phyloP scores from a whole-genome alignment of 2,329 filamentous ascomycete species.

The Myrmaecium sp. region DNA sequence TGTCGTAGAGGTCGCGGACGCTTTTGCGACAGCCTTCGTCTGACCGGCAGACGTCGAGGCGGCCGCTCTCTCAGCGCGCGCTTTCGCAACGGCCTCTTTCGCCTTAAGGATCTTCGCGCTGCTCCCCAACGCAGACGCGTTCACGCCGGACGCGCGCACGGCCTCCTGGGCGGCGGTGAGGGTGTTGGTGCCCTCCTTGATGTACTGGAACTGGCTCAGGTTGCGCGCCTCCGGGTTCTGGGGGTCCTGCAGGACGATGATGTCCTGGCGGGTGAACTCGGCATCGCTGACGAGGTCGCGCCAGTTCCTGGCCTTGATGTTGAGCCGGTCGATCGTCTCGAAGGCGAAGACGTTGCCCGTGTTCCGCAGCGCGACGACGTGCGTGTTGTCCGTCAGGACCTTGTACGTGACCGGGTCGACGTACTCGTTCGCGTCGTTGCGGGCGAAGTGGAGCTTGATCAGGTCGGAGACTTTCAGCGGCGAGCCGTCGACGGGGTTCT shows the following conservation, averaged over 20 bases:
- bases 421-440: conserved; percentile 80
- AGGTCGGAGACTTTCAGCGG: conserved; percentile 67
- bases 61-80: conserved; percentile 50
- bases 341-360: conserved; percentile 93
- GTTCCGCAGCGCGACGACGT: conserved; percentile 72
- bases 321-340: conserved; percentile 89
- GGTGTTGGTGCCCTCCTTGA: conserved; percentile 59
- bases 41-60: conserved; percentile 14
- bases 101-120: conserved; percentile 72
- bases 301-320: conserved; percentile 96
- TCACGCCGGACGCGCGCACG: conserved; percentile 54
- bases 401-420: conserved; percentile 97
- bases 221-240: conserved; percentile 74
- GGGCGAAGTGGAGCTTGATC: conserved; percentile 78
- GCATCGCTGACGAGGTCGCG: conserved; percentile 73
- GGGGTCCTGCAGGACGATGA: conserved; percentile 91
- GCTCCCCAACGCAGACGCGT: conserved; percentile 62
- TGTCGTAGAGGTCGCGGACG: conserved; percentile 9
- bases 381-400: conserved; percentile 93
- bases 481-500: conserved; percentile 74
- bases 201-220: conserved; percentile 72
- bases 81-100: conserved; percentile 85
- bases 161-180: conserved; percentile 54
- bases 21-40: conserved; percentile 9
- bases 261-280: conserved; percentile 75